Base-by-base conservation (phyloP, 2,329 filamentous ascomycete species). In the Aspergillus hortae region DNA sequence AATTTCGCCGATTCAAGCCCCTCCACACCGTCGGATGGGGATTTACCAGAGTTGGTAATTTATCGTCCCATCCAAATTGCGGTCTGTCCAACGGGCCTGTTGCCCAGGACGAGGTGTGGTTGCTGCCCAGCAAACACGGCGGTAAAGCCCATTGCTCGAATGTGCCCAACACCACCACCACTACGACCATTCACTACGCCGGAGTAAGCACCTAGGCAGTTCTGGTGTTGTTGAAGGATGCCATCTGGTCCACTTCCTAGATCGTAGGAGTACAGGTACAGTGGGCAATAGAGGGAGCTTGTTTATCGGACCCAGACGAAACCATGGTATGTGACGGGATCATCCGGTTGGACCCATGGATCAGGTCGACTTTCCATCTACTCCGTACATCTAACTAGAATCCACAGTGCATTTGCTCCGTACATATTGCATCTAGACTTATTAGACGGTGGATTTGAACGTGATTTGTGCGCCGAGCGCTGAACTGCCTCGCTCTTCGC, bases 61-160 rank as follows among this genome's bases (percentile, higher is more conserved):
- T 30, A 30, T 30, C 27, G 27, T 11, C 27, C 27, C 27, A 30
- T 30, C 27, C 46, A 58, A 58, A 46, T 56, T 58, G 57, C 56
- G 57, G 57, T 59, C 57, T 59, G 57, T 56, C 41, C 35, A 52
- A 50, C 51, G 44, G 35, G 27, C 27, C 27, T 19, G 52, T 38
- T 44, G 52, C 43, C 48, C 45, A 44, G 25, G 35, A 36, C 32
- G 45, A 41, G 56, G 56, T 53, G 56, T 55, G 57, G 60, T 68
- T 66, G 66, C 61, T 68, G 66, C 66, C 66, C 66, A 68, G 66
- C 60, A 63, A 57, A 54, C 52, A 46, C 61, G 48, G 65, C 65
- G 64, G 65, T 67, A 67, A 67, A 65, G 64, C 61, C 62, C 51
- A 65, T 63, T 55, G 49, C 52, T 56, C 57, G 56, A 57, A 54